These are phyloP conservation scores for Lactifluus pinguis DNA, from an alignment of 768 basidiomycete genomes.

Conservation along the genomic window DNA sequence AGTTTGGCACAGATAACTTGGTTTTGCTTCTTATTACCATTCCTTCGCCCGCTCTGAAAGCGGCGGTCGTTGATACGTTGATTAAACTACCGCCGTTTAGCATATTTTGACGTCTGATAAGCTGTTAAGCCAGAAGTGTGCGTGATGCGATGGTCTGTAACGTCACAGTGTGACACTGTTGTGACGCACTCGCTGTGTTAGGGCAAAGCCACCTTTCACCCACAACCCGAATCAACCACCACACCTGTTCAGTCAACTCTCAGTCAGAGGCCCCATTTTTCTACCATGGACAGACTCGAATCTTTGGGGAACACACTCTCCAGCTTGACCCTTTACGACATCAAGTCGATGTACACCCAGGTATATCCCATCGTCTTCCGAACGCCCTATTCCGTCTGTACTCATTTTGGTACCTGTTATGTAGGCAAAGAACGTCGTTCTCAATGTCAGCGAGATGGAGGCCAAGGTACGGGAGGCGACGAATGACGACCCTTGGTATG, in stretches of 20 bases:
- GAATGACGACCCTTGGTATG: constrained; percentile 95
- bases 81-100: no score
- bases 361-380: constrained; percentile 29
- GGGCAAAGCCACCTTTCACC: background rate
- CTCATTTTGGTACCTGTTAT: background rate
- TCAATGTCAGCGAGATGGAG: constrained; percentile 96
- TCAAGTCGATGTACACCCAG: constrained; percentile 94
- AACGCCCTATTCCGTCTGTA: background rate
- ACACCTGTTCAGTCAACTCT: background rate
- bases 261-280: constrained; percentile 7
- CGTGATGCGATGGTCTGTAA: background rate
- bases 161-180: no score
- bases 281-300: constrained; percentile 72
- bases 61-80: no score
- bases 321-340: constrained; percentile 82
- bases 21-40: no score
- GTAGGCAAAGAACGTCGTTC: constrained; percentile 90
- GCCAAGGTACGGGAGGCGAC: constrained; percentile 95
- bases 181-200: background rate
- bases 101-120: no score
- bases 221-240: background rate
- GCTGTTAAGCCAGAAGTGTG: no score
- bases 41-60: no score
- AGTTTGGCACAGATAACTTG: no score
- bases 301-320: constrained; percentile 67